phyloP scores from a whole-genome alignment of 116 monocot species.

The Zostera marina region DNA sequence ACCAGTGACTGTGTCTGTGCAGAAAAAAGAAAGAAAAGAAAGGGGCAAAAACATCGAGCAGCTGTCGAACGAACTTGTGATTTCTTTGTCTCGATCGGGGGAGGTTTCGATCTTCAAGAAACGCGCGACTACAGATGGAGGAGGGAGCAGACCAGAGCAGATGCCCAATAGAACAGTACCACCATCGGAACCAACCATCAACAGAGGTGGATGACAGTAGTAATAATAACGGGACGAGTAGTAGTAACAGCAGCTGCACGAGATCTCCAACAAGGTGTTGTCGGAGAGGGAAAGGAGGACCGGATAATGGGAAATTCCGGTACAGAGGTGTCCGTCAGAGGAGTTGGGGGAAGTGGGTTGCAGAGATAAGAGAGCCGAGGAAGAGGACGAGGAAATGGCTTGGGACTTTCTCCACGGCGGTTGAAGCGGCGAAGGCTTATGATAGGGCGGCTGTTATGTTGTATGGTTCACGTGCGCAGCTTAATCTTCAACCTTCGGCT shows the following conservation, averaged over 20 bases:
- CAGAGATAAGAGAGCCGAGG: constrained; percentile 81
- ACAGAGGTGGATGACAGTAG: background rate
- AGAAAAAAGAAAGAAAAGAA: background rate
- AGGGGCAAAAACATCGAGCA: no score
- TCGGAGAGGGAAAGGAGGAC: constrained; percentile 41
- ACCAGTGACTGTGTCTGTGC: no score
- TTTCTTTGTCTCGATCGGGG: no score
- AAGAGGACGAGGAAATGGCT: constrained; percentile 77
- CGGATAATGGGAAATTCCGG: constrained; percentile 73
- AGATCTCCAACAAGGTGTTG: background rate
- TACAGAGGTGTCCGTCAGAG: constrained; percentile 79
- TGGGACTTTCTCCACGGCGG: constrained; percentile 86
- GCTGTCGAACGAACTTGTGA: no score
- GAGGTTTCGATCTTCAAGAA: no score
- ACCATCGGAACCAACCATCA: no score
- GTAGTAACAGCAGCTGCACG: no score
- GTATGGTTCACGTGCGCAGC: constrained; percentile 78
- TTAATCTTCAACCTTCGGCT: constrained; percentile 59
- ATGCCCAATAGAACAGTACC: constrained; percentile 1
- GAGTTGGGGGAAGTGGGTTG: constrained; percentile 97
- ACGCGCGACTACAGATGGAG: no score
- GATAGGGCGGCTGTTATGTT: constrained; percentile 73
- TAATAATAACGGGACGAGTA: background rate
- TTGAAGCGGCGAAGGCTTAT: constrained; percentile 82
- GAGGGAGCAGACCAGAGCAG: background rate